Conservation (phyloP, 202 grass and related monocot genomes). For the Digitaria exilis region DNA sequence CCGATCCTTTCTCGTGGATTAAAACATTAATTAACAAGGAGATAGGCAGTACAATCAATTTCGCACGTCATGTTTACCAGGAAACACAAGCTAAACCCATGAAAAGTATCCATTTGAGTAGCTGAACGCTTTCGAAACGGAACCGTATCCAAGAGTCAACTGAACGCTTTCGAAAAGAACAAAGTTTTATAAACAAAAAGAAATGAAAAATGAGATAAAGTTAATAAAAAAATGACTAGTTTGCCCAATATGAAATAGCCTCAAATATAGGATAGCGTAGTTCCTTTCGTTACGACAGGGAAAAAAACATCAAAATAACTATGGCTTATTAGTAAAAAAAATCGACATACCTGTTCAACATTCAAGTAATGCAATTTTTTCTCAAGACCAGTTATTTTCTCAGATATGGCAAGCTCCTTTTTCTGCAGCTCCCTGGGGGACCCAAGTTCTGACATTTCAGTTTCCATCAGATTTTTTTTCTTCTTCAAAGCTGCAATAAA, state of each 20-base stretch:
- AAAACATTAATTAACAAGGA: background rate
- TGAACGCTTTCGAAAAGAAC: background rate
- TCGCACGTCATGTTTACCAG: background rate
- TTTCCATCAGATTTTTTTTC: constrained; percentile 73
- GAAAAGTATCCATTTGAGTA: no score
- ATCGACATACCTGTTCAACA: constrained; percentile 75
- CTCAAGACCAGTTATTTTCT: constrained; percentile 92
- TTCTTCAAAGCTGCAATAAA: constrained; percentile 82
- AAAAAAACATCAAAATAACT: background rate
- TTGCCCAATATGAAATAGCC: background rate
- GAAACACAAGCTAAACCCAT: background rate
- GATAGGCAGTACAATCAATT: constrained; percentile 2
- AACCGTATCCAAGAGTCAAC: constrained; percentile 17
- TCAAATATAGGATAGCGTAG: background rate
- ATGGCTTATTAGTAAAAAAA: constrained; percentile 23
- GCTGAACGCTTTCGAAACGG: background rate
- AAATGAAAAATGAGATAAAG: background rate
- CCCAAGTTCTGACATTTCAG: constrained; percentile 80
- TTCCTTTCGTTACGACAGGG: background rate
- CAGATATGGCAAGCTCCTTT: constrained; percentile 85
- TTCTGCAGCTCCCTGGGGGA: constrained; percentile 86
- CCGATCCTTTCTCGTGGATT: background rate
- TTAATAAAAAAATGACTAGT: background rate
- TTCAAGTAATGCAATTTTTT: constrained; percentile 89
- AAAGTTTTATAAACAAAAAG: background rate